Percentiles rank a stretch among this genome's conserved stretches.
Evolutionary conservation across 768 basidiomycete species (phyloP).

Genomic region (Rhodotorula toruloides): DNA sequence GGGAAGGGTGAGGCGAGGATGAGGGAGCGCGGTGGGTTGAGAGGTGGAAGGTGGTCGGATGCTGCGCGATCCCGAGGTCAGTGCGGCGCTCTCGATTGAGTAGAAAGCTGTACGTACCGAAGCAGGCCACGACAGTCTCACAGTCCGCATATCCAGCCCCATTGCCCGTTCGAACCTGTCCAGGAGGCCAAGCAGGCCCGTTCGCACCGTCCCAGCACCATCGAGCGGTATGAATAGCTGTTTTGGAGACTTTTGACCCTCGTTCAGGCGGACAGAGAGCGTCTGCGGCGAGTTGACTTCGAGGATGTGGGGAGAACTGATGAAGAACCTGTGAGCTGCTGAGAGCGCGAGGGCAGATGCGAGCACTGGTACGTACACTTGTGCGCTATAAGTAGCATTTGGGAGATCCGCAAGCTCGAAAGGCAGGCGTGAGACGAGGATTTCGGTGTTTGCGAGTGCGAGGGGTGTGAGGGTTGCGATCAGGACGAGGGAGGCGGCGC

Average conservation of each 20-base stretch:
- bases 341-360: not conserved
- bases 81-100: conserved; percentile 46
- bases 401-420: not conserved
- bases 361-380: not conserved
- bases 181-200: too few species aligned
- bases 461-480: not conserved
- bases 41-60: conserved; percentile 11
- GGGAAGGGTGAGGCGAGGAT: not conserved
- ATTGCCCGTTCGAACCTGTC: too few species aligned
- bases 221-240: too few species aligned
- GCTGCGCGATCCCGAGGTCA: conserved; percentile 71
- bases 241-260: too few species aligned
- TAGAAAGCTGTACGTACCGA: conserved; percentile 49
- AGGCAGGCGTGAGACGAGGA: not conserved
- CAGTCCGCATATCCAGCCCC: too few species aligned
- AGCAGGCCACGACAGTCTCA: conserved; percentile 21
- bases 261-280: too few species aligned
- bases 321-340: too few species aligned
- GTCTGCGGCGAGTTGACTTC: too few species aligned
- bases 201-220: too few species aligned
- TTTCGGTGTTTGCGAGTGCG: conserved; percentile 5
- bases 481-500: too few species aligned
- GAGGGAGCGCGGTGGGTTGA: not conserved
- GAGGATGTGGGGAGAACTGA: too few species aligned
- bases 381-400: not conserved